These are phyloP conservation scores for Fusarium oligoseptatum DNA, from an alignment of 2,329 filamentous ascomycete species.

Conservation along the genomic window DNA sequence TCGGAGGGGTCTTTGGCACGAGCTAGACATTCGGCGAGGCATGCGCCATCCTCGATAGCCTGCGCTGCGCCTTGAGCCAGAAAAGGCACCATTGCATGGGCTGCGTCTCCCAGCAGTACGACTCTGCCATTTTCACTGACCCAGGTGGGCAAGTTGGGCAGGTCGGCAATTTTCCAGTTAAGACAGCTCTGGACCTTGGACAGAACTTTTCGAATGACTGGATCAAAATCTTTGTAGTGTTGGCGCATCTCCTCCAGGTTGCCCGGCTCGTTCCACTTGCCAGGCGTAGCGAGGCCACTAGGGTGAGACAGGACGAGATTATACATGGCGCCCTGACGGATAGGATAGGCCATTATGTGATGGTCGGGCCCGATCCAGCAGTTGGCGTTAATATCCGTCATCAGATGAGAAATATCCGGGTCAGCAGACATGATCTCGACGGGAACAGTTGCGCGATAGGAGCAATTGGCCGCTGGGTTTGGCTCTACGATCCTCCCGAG, in stretches of 20 bases:
- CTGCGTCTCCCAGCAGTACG: not conserved
- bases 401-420: not conserved
- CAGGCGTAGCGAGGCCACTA: not conserved
- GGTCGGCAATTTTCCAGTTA: not conserved
- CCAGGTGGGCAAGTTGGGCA: not conserved
- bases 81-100: not conserved
- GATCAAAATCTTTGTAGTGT: not conserved
- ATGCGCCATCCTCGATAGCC: not conserved
- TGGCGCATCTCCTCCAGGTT: not conserved
- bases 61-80: not conserved
- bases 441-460: conserved; percentile 8
- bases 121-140: not conserved
- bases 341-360: not conserved
- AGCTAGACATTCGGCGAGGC: not conserved
- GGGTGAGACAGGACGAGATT: not conserved
- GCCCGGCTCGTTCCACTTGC: not conserved
- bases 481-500: not conserved
- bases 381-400: not conserved
- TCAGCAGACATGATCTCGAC: conserved; percentile 2
- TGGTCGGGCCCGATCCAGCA: not conserved
- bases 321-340: not conserved
- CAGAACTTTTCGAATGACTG: not conserved
- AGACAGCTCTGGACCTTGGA: not conserved
- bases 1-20: not conserved
- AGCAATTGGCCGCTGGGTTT: conserved; percentile 2